Evolutionary conservation across 495 filamentous ascomycete species (phyloP).

Genomic region (Poronia punctata): DNA sequence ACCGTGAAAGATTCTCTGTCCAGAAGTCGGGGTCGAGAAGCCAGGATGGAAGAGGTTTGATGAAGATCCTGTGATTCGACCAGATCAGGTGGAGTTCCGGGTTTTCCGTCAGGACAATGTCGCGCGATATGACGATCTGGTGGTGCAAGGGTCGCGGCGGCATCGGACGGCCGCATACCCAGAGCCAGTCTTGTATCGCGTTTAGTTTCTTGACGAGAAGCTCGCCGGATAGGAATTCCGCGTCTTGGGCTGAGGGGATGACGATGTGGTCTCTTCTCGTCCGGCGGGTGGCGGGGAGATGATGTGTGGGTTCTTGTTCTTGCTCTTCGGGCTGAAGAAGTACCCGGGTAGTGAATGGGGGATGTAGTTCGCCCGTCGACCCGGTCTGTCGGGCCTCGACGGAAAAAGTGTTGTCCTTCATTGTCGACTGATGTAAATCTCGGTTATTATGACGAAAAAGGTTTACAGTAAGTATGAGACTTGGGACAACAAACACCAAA

Average conservation of each 20-base stretch:
- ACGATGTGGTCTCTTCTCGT: constrained; percentile 18
- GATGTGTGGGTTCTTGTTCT: constrained; percentile 6
- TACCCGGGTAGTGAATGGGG: constrained; percentile 17
- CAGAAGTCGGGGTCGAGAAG: constrained; percentile 38
- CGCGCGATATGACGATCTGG: constrained; percentile 33
- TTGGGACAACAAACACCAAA: no score
- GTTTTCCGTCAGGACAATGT: constrained; percentile 37
- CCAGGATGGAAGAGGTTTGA: constrained; percentile 41
- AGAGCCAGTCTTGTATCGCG: constrained; percentile 32
- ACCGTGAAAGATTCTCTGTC: constrained; percentile 14
- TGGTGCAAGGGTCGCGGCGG: constrained; percentile 42
- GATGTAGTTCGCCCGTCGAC: constrained; percentile 9
- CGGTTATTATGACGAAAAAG: no score
- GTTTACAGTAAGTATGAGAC: no score
- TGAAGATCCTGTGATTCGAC: constrained; percentile 30
- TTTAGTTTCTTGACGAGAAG: constrained; percentile 29
- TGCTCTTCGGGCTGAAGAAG: constrained; percentile 5
- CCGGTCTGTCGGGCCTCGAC: background rate
- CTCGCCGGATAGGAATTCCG: constrained; percentile 19
- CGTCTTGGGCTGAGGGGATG: constrained; percentile 10
- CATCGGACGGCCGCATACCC: constrained; percentile 43
- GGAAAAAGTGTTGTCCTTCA: no score
- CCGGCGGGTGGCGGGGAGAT: constrained; percentile 25
- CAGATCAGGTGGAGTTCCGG: constrained; percentile 39
- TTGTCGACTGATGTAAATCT: no score